A percentile compares a stretch with the other conserved stretches of the same genome.
phyloP scores from a whole-genome alignment of 2,329 filamentous ascomycete genomes.

The Fusarium heterosporum region DNA sequence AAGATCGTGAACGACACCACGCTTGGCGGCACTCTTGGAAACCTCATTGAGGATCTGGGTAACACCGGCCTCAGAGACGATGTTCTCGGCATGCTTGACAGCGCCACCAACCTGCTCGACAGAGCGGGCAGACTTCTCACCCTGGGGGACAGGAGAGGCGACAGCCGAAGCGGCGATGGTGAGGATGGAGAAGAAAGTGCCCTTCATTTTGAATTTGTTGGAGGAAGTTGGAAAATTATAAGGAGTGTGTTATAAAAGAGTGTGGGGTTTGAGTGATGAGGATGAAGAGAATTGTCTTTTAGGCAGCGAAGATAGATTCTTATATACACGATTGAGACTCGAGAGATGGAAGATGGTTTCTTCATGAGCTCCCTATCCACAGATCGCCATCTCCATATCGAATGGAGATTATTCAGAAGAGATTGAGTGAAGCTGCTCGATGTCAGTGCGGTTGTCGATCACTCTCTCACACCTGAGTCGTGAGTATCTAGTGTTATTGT shows the following conservation, averaged over 20 bases:
- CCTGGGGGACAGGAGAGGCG: constrained; percentile 34
- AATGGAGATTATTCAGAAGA: background rate
- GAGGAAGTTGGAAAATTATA: background rate
- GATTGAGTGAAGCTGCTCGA: background rate
- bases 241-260: background rate
- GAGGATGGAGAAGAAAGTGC: constrained; percentile 42
- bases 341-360: background rate
- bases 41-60: constrained; percentile 10
- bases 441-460: constrained; percentile 25
- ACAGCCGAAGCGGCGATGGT: constrained; percentile 40
- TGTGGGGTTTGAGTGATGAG: constrained; percentile 17
- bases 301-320: background rate
- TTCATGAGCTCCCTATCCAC: background rate
- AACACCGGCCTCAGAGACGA: constrained; percentile 6
- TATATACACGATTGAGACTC: constrained; percentile 11
- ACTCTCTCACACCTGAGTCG: constrained; percentile 10
- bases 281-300: constrained; percentile 2
- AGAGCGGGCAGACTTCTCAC: background rate
- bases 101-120: constrained; percentile 16
- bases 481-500: constrained; percentile 13
- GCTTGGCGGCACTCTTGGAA: constrained; percentile 7
- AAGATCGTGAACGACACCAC: background rate
- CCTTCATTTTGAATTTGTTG: constrained; percentile 42
- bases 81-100: background rate
- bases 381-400: background rate